These are phyloP conservation scores for Sclerotiophoma versabilis DNA, from an alignment of 2,329 filamentous ascomycete species.

Conservation along the genomic window DNA sequence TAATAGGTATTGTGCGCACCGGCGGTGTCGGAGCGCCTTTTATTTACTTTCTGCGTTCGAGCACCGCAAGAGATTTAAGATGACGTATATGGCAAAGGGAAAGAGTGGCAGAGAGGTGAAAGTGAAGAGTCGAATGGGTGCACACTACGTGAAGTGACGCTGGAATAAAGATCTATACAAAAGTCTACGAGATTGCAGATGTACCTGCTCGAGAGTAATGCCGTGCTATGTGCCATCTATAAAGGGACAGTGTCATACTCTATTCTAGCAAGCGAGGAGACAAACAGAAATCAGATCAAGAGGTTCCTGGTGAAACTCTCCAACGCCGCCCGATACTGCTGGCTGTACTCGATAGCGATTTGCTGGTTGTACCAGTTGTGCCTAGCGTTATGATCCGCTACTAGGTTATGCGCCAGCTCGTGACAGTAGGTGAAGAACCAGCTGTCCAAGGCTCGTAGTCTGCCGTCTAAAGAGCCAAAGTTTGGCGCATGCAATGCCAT, in stretches of 20 bases:
- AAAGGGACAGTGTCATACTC: no score
- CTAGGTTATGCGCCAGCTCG: slow-evolving; percentile 93
- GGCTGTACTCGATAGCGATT: slow-evolving; percentile 48
- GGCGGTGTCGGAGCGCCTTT: not conserved
- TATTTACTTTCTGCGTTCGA: not conserved
- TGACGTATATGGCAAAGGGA: slow-evolving; percentile 1
- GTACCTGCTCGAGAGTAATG: not conserved
- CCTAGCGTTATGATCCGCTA: slow-evolving; percentile 67
- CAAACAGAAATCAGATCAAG: slow-evolving; percentile 12
- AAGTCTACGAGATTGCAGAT: not conserved
- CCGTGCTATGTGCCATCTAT: not conserved
- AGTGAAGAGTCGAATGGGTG: not conserved
- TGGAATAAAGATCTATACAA: not conserved
- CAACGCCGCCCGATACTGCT: slow-evolving; percentile 38
- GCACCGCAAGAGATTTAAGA: not conserved
- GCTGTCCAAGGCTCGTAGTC: slow-evolving; percentile 66
- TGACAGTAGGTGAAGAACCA: slow-evolving; percentile 98
- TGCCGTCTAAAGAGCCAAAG: slow-evolving; percentile 37
- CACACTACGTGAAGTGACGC: not conserved
- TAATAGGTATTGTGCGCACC: not conserved
- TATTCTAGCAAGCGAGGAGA: not conserved
- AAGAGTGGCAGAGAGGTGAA: not conserved
- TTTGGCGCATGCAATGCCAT: slow-evolving; percentile 69
- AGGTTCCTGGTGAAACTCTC: slow-evolving; percentile 33
- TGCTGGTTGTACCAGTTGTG: slow-evolving; percentile 50